A percentile compares a stretch with the other conserved stretches of the same genome.
These are phyloP conservation scores for Hippophae tibetana DNA, from an alignment of 306 rosid species.

Conservation along the genomic window DNA sequence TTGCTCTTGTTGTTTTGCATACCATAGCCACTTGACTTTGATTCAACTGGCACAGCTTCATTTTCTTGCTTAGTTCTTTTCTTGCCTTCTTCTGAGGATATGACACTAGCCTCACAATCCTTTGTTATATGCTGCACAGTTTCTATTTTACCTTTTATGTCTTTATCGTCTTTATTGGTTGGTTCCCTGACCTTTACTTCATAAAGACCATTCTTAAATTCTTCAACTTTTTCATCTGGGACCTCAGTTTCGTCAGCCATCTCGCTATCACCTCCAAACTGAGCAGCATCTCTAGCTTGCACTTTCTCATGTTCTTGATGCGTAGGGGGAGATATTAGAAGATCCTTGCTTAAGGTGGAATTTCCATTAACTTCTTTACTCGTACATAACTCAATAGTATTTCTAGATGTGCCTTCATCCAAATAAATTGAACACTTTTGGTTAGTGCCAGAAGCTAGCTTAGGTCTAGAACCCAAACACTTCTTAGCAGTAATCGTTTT, in stretches of 20 bases:
- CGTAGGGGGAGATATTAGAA: constrained; percentile 21
- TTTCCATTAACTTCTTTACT: constrained; percentile 18
- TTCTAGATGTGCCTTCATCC: constrained; percentile 22
- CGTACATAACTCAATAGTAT: constrained; percentile 17
- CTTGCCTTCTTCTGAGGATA: constrained; percentile 22
- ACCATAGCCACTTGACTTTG: constrained; percentile 21
- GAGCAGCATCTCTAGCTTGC: constrained; percentile 16
- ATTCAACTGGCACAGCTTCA: constrained; percentile 18
- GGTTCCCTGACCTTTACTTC: constrained; percentile 18
- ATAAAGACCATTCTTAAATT: constrained; percentile 24
- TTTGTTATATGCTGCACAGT: constrained; percentile 17
- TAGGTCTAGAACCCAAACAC: constrained; percentile 55
- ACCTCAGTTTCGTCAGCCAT: constrained; percentile 66
- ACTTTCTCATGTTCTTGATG: constrained; percentile 16
- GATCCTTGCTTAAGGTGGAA: constrained; percentile 17
- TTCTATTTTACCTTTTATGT: constrained; percentile 24
- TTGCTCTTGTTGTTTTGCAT: constrained; percentile 26
- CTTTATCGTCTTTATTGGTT: constrained; percentile 14
- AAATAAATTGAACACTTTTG: constrained; percentile 31
- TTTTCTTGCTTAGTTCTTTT: constrained; percentile 24
- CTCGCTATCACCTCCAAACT: constrained; percentile 15
- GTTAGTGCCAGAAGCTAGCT: constrained; percentile 30
- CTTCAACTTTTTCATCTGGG: constrained; percentile 47
- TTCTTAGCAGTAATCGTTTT: constrained; percentile 43
- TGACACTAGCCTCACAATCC: constrained; percentile 7